phyloP scores from a whole-genome alignment of 306 rosid species.

The barrel medic (Medicago truncatula) region DNA sequence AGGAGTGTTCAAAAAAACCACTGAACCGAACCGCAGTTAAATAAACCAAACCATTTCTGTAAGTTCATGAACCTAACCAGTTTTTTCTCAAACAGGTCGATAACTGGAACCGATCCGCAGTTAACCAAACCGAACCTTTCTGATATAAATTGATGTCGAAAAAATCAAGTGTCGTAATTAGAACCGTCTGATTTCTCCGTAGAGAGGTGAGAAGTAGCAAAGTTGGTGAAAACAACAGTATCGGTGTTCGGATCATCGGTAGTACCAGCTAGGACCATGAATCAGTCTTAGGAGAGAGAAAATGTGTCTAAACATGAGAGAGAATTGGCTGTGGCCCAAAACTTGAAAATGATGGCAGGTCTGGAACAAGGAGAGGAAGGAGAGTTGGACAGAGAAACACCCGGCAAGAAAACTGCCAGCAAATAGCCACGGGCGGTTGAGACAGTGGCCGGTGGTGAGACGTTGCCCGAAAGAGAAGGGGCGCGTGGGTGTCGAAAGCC shows the following conservation, averaged over 20 bases:
- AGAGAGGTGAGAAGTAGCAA: neutral
- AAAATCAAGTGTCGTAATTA: neutral
- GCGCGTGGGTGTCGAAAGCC: neutral
- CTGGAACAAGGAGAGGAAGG: neutral
- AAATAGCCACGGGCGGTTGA: neutral
- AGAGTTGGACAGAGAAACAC: neutral
- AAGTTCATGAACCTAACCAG: too few species aligned
- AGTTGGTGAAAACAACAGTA: neutral
- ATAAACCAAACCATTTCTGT: too few species aligned
- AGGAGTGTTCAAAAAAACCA: too few species aligned
- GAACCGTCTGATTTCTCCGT: neutral
- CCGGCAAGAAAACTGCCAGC: neutral
- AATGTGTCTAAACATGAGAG: neutral
- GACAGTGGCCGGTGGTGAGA: neutral
- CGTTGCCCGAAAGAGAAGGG: neutral
- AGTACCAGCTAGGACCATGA: neutral
- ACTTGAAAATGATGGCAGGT: neutral
- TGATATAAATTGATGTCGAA: neutral
- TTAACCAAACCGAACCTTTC: too few species aligned
- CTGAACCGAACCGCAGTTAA: too few species aligned
- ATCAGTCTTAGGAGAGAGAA: neutral
- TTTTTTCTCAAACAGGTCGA: too few species aligned
- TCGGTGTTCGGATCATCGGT: neutral
- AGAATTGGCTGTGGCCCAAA: neutral
- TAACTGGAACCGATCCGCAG: too few species aligned